Conservation (phyloP, 2,329 filamentous ascomycete genomes). For the Exophiala mesophila region DNA sequence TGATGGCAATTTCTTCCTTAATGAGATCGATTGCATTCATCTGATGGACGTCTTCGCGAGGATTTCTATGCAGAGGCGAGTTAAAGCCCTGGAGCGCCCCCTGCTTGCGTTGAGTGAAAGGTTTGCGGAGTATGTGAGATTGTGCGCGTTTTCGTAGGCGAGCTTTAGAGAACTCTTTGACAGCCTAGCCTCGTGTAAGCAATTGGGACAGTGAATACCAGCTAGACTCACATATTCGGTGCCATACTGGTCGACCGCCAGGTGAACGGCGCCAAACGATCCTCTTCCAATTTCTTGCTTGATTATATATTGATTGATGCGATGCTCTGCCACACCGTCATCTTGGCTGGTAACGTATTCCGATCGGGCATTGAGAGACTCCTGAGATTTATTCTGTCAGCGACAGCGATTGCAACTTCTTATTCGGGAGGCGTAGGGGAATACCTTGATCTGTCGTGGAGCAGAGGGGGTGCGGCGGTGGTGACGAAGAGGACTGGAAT, state of each 20-base stretch:
- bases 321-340: slow-evolving; percentile 74
- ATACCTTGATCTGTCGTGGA: slow-evolving; percentile 59
- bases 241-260: slow-evolving; percentile 84
- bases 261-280: slow-evolving; percentile 89
- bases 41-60: slow-evolving; percentile 41
- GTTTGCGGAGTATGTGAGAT: slow-evolving; percentile 73
- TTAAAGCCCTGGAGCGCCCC: slow-evolving; percentile 53
- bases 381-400: slow-evolving; percentile 46
- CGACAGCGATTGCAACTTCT: neutral
- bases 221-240: slow-evolving; percentile 83
- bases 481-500: slow-evolving; percentile 61
- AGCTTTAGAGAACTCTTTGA: slow-evolving; percentile 97
- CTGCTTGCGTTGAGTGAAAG: slow-evolving; percentile 49
- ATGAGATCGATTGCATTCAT: slow-evolving; percentile 76
- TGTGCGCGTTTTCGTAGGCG: slow-evolving; percentile 84
- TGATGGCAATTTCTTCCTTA: slow-evolving; percentile 93
- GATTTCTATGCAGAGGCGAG: slow-evolving; percentile 59
- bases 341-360: slow-evolving; percentile 80
- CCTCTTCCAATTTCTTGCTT: slow-evolving; percentile 94
- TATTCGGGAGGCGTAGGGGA: slow-evolving; percentile 16
- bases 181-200: slow-evolving; percentile 58
- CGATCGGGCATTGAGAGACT: slow-evolving; percentile 85
- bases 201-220: no score
- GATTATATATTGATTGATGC: slow-evolving; percentile 93
- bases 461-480: slow-evolving; percentile 58